These are phyloP conservation scores for Schizothecium vesticola DNA, from an alignment of 495 filamentous ascomycete genomes.

Conservation along the genomic window DNA sequence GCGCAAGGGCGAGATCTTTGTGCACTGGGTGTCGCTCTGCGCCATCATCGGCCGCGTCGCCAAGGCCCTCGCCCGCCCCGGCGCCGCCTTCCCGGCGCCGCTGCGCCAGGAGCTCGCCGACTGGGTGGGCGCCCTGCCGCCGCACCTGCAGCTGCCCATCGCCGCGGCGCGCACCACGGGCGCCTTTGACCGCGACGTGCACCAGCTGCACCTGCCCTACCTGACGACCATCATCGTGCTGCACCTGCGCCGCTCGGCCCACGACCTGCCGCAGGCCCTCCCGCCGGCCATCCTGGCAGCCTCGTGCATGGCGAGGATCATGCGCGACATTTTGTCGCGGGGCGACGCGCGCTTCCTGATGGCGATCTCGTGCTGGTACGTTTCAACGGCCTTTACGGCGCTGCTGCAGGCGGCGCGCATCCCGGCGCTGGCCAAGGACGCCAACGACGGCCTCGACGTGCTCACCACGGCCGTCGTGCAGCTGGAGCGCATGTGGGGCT, in stretches of 20 bases:
- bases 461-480: conserved; percentile 26
- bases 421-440: conserved; percentile 23
- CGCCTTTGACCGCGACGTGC: conserved; percentile 31
- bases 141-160: conserved; percentile 32
- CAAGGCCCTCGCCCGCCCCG: conserved; percentile 27
- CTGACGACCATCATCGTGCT: conserved; percentile 35
- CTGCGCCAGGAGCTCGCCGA: conserved; percentile 29
- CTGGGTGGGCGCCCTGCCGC: conserved; percentile 31
- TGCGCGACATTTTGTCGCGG: conserved; percentile 30
- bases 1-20: conserved; percentile 31
- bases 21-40: conserved; percentile 32
- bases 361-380: conserved; percentile 39
- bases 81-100: conserved; percentile 13
- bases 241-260: conserved; percentile 28
- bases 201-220: conserved; percentile 35
- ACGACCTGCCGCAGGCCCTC: conserved; percentile 29
- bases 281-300: conserved; percentile 35
- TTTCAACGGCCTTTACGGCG: conserved; percentile 33
- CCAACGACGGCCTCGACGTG: conserved; percentile 31
- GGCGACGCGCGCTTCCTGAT: conserved; percentile 34
- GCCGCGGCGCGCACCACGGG: conserved; percentile 18
- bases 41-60: conserved; percentile 32
- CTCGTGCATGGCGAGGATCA: conserved; percentile 32
- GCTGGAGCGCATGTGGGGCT: conserved; percentile 32
- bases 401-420: conserved; percentile 31